Base-by-base conservation (phyloP, 139 green algal genomes). In the Diplosphaera chodatii region DNA sequence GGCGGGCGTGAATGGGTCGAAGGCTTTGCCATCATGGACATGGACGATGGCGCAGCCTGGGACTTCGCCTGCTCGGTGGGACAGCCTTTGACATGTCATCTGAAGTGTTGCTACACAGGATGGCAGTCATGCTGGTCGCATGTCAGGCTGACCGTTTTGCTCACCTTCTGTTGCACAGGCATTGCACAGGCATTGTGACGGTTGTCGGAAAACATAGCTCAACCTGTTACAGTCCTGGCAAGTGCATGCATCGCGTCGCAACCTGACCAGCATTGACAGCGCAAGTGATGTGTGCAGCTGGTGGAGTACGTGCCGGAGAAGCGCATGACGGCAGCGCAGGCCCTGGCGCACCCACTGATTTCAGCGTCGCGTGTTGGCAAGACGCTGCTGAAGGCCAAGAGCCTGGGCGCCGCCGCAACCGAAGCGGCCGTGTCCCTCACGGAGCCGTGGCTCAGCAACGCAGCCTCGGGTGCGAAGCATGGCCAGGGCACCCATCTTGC, bases 1-100 rank as follows among this genome's bases (percentile, higher is more conserved):
- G 63, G 63, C 30, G 74, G 68, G 32, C 77, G 68, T 31, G 81
- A 89, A 2, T 80, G 84, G 37, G 66, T 66, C 34, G 89, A 94
- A 66, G 91, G 88, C 22, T 94, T 96, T 73, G 81, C 81, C 10
- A 62, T 92, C 31, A 74, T 97, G 72, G 91, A 92, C 41, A 71
- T 82, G 65, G 75, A 92, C 40, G 82, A 68, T 27, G 86, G 86
- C 16, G 76, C 78, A 0, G 80, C 76, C 55, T 97, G 91, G 91
- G 77, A 92, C 40, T 76, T 96, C 25, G 67, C 48, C 10, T 59
- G 48, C 48, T 18, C 22, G 48, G 48, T 59, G 37, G 10, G 37
- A n/a, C n/a, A n/a, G n/a, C n/a, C n/a, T n/a, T n/a, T n/a, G n/a
- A n/a, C n/a, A n/a, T n/a, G n/a, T n/a, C n/a, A n/a, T n/a, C n/a